phyloP scores from a whole-genome alignment of 768 basidiomycete genomes.

The Termitomyces titanicus region DNA sequence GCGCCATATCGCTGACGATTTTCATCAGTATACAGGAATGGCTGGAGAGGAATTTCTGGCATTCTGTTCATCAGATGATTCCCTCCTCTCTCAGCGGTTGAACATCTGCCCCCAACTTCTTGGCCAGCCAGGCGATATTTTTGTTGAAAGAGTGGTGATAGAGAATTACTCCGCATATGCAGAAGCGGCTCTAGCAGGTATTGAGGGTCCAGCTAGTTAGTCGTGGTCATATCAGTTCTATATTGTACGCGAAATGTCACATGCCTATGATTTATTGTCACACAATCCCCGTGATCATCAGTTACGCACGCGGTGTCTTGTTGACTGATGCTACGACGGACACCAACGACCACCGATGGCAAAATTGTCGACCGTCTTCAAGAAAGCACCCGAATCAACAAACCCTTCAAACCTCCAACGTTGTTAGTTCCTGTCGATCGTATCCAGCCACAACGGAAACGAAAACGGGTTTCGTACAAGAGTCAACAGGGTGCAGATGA shows the following conservation, averaged over 20 bases:
- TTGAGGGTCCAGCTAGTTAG: constrained; percentile 19
- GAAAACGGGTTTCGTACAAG: constrained; percentile 87
- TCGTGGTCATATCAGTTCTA: neutral
- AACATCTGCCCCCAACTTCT: constrained; percentile 45
- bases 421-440: constrained; percentile 41
- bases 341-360: constrained; percentile 69
- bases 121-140: constrained; percentile 37
- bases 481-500: constrained; percentile 47
- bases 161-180: constrained; percentile 60
- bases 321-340: constrained; percentile 58
- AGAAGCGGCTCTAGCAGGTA: constrained; percentile 41
- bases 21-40: constrained; percentile 52
- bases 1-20: neutral
- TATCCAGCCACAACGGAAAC: constrained; percentile 69
- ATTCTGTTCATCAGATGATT: constrained; percentile 54
- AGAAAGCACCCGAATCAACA: constrained; percentile 70
- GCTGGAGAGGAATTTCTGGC: constrained; percentile 50
- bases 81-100: constrained; percentile 41
- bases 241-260: constrained; percentile 17
- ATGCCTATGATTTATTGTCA: constrained; percentile 12
- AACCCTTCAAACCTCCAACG: constrained; percentile 79
- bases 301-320: neutral
- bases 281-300: constrained; percentile 7
- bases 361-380: constrained; percentile 62
- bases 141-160: constrained; percentile 57